A percentile compares a stretch with the other conserved stretches of the same genome.
Evolutionary conservation across 305 asterid genomes (phyloP).

Genomic region (Fraxinus sp.): DNA sequence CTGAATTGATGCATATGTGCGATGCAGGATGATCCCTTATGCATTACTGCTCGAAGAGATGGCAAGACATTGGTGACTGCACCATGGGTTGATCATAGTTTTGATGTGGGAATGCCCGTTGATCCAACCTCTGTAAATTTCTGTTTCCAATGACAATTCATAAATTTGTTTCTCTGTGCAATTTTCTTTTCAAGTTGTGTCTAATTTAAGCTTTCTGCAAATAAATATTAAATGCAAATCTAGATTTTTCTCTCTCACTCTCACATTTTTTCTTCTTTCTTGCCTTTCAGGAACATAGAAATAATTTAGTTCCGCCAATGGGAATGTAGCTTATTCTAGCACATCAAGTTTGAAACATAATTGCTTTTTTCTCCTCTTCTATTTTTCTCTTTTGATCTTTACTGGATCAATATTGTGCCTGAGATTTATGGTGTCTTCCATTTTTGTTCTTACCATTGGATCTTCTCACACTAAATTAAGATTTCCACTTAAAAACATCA

Average conservation of each 20-base stretch:
- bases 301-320: neutral
- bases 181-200: neutral
- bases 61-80: conserved; percentile 66
- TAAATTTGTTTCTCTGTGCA: neutral
- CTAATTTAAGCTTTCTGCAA: neutral
- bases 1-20: neutral
- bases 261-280: neutral
- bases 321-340: neutral
- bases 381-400: neutral
- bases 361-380: neutral
- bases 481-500: neutral
- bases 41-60: conserved; percentile 69
- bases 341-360: neutral
- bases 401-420: neutral
- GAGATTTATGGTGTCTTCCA: neutral
- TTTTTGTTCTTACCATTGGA: neutral
- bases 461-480: neutral
- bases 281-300: neutral
- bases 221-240: neutral
- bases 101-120: conserved; percentile 54
- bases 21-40: conserved; percentile 74
- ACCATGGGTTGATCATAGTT: conserved; percentile 85
- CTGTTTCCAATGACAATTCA: neutral
- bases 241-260: neutral
- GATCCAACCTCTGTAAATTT: conserved; percentile 57